Base-by-base conservation (phyloP, 1,284 basidiomycete species). In the Inonotus obliquus region DNA sequence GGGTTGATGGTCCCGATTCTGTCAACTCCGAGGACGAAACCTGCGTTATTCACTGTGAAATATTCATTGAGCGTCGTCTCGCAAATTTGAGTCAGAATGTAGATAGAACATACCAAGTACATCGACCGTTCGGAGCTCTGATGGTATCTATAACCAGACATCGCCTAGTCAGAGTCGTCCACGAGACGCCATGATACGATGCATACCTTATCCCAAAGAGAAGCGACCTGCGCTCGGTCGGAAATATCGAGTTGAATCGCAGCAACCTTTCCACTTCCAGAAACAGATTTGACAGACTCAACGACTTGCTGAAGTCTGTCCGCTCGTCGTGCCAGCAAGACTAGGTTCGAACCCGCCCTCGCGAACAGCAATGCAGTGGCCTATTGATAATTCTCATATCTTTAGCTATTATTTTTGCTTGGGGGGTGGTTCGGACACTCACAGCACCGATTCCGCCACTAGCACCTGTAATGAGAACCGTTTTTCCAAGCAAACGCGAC, bases 351-450 rank as follows among this genome's bases (percentile, higher is more conserved):
- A 56, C 91, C 91, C 54, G 83, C 90, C 79, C 86, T 91, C 37
- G 92, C 92, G 65, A 94, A 94, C 49, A 95, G 80, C 54, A 94
- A 69, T 7, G 92, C 92, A 7, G 92, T 90, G 1, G 91, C 91
- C 86, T 92, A 71, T 38, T 25, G 38, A 27, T 48, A 52, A 32
- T 38, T n/a, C n/a, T n/a, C n/a, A n/a, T n/a, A n/a, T n/a, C n/a
- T n/a, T n/a, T n/a, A n/a, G n/a, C n/a, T n/a, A n/a, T n/a, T n/a
- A n/a, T n/a, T n/a, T n/a, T n/a, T n/a, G n/a, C n/a, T n/a, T n/a
- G n/a, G n/a, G n/a, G n/a, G n/a, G n/a, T n/a, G n/a, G n/a, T n/a
- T n/a, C n/a, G n/a, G n/a, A n/a, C 4, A 74, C 81, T 69, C 67
- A 90, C 89, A 63, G 87, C 85, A 58, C 92, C 91, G 64, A 94